Conservation (phyloP, 164 flowering plant genomes). For the Macadamia tetraphylla region DNA sequence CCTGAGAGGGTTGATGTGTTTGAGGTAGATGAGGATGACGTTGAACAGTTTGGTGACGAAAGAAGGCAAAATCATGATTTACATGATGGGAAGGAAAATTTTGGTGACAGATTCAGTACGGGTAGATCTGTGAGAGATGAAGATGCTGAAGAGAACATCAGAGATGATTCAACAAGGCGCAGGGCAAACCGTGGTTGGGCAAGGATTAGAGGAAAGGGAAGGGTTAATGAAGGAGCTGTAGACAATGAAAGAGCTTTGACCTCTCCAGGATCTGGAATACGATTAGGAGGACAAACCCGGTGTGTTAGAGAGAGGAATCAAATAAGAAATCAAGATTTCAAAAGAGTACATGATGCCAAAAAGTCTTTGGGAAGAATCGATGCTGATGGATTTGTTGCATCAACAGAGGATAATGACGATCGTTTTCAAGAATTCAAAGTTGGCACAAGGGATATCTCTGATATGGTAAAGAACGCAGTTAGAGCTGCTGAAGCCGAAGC, state of each 20-base stretch:
- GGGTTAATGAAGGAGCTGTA: conserved; percentile 40
- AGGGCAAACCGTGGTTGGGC: conserved; percentile 42
- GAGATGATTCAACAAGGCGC: conserved; percentile 65
- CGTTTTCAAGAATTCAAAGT: conserved; percentile 59
- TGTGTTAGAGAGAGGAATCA: conserved; percentile 42
- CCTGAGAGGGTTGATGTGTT: conserved; percentile 30
- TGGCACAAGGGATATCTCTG: conserved; percentile 71
- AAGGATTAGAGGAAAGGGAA: conserved; percentile 57
- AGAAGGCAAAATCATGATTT: conserved; percentile 38
- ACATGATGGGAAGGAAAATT: conserved; percentile 45
- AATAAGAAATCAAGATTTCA: conserved; percentile 37
- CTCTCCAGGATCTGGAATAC: conserved; percentile 61
- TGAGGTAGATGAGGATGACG: conserved; percentile 35
- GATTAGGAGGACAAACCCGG: conserved; percentile 42
- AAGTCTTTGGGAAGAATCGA: conserved; percentile 27
- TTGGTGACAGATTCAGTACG: conserved; percentile 22
- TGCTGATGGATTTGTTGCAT: conserved; percentile 36
- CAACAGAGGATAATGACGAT: conserved; percentile 69
- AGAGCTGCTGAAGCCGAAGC: conserved; percentile 99
- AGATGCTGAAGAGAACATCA: conserved; percentile 52
- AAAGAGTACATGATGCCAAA: conserved; percentile 33
- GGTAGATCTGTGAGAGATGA: conserved; percentile 33
- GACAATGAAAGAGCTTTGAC: conserved; percentile 51
- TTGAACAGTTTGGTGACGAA: conserved; percentile 35
- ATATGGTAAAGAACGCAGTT: conserved; percentile 74